These are phyloP conservation scores for Xylaria sp. DNA, from an alignment of 2,329 filamentous ascomycete species.

Conservation along the genomic window DNA sequence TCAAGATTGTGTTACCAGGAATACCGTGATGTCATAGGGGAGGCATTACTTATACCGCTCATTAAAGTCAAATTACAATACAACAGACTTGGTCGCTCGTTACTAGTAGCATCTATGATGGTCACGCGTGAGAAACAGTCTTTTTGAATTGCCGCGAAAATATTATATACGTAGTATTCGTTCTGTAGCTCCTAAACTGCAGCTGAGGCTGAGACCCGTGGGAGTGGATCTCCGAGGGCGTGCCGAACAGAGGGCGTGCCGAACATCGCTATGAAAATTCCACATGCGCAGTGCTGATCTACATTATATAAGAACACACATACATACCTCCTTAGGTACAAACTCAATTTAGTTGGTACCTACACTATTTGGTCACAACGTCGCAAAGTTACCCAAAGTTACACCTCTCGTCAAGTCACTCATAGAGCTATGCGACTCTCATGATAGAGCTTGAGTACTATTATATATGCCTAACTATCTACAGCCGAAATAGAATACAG, in stretches of 20 bases:
- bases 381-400: not conserved
- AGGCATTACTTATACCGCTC: slow-evolving; percentile 36
- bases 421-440: not conserved
- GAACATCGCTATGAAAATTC: slow-evolving; percentile 34
- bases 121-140: not conserved
- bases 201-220: not conserved
- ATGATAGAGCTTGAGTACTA: not conserved
- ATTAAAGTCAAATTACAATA: slow-evolving; percentile 40
- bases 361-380: not conserved
- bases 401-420: too few species aligned
- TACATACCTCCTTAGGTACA: not conserved
- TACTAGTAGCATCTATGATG: slow-evolving; percentile 15
- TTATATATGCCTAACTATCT: not conserved
- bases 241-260: too few species aligned
- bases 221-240: slow-evolving; percentile 21
- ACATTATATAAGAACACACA: not conserved
- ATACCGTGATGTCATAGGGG: slow-evolving; percentile 31
- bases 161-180: not conserved
- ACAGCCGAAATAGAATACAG: not conserved
- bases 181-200: not conserved
- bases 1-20: slow-evolving; percentile 29
- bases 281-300: not conserved
- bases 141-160: not conserved
- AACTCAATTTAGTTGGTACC: not conserved
- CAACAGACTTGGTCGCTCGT: slow-evolving; percentile 38